Base-by-base conservation (phyloP, 148 eudicot species). In the Simmondsia chinensis region DNA sequence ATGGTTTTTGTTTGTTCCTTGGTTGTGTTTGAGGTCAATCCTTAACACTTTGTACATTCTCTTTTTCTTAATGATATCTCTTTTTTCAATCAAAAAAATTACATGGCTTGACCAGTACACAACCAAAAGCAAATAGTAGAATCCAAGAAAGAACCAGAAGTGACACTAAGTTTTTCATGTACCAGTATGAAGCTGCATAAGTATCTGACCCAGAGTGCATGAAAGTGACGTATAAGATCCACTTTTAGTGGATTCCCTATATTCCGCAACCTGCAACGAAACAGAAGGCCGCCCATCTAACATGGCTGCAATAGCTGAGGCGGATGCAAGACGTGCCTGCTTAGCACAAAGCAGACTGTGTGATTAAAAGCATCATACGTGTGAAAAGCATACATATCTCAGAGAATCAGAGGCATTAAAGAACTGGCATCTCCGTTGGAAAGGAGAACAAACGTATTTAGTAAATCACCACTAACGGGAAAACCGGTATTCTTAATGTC, bases 121-220 rank as follows among this genome's bases (percentile, higher is more conserved):
- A n/a, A n/a, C n/a, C n/a, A 47, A 33, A 35, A 52, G 25, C 31
- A 46, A 28, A 23, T 52, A 52, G 49, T 19, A 34, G 39, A 19
- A 46, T 7, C 45, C 33, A 19, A 14, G 14, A 46, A 35, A 32
- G 9, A 32, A 40, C 8, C 3, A 15, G 9, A 29, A 15, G 28
- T 20, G 9, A 26, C 15, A 28, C 14, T n/a, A 27, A 36, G 48
- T 24, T 21, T 23, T 13, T 34, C 33, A 30, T 9, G 30, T 73
- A 85, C 99, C 99, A 20, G 82, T 60, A 65, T 93, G 99, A 34
- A 93, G 83, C 60, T 93, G 91, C 96, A 86, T 68, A 50, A 93
- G 82, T 43, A 93, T 93, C 62, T 93, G 94, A 60, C 99, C 99
- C 61, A 93, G 84, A 48, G 81, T 77, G 57, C 89, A 86, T 34